Evolutionary conservation across 2,329 filamentous ascomycete genomes (phyloP).

Genomic region (Cercospora janseana): DNA sequence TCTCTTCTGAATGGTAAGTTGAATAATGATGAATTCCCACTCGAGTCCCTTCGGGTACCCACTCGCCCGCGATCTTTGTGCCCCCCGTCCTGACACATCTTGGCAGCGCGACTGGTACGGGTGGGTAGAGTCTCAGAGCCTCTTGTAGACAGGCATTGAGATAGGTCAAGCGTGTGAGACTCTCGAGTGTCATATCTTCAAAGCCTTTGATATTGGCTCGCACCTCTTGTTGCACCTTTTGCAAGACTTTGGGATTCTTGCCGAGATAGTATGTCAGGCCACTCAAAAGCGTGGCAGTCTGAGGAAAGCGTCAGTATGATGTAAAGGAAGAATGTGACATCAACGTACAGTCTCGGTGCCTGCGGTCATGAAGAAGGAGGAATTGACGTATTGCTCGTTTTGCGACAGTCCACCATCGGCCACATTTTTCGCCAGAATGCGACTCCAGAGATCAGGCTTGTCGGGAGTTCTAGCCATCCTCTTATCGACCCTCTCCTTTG

Average conservation of each 20-base stretch:
- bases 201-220: constrained; percentile 1
- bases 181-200: constrained; percentile 6
- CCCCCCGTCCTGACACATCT: constrained; percentile 9
- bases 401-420: too few species aligned
- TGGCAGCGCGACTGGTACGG: constrained; percentile 9
- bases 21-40: constrained; percentile 14
- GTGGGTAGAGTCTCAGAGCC: constrained; percentile 17
- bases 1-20: constrained; percentile 15
- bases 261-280: constrained; percentile 36
- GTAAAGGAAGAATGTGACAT: too few species aligned
- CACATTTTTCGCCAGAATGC: too few species aligned
- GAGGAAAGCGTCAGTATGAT: too few species aligned
- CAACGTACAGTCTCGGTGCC: too few species aligned
- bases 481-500: too few species aligned
- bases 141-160: constrained; percentile 16
- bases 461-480: too few species aligned
- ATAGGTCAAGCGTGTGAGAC: constrained; percentile 10
- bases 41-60: constrained; percentile 11
- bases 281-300: constrained; percentile 38
- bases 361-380: too few species aligned
- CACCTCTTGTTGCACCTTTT: constrained; percentile 35
- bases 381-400: too few species aligned
- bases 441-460: too few species aligned
- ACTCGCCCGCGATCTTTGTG: constrained; percentile 17
- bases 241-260: constrained; percentile 32